Evolutionary conservation across 352 stramenopile species (phyloP).

Genomic region (Thalassiosira delicatula): DNA sequence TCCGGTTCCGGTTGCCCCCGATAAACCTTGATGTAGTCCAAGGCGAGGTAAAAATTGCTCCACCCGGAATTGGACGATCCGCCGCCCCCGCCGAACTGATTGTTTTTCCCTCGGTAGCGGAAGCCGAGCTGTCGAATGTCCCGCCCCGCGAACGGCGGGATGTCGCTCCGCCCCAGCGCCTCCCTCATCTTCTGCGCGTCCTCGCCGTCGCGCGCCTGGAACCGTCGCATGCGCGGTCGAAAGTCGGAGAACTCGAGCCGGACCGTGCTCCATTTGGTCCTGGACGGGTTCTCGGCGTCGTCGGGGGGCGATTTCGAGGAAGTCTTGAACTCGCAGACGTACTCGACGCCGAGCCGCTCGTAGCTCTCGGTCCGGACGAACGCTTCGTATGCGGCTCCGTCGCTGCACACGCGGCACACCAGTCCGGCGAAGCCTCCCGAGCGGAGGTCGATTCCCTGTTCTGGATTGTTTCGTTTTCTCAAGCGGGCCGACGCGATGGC

Average conservation of each 20-base stretch:
- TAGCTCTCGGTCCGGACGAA: conserved; percentile 77
- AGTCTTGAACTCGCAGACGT: conserved; percentile 81
- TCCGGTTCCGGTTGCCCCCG: conserved; percentile 78
- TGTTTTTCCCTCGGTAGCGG: conserved; percentile 66
- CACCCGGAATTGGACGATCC: conserved; percentile 27
- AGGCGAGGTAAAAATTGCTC: conserved; percentile 79
- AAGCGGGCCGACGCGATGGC: conserved; percentile 73
- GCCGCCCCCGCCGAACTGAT: conserved; percentile 38
- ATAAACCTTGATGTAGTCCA: conserved; percentile 84
- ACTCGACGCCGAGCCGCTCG: conserved; percentile 79
- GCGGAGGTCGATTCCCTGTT: conserved; percentile 74
- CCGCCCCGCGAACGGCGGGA: conserved; percentile 62
- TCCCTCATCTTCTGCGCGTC: conserved; percentile 32
- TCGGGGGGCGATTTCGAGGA: conserved; percentile 56
- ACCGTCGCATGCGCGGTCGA: conserved; percentile 60
- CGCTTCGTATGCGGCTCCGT: conserved; percentile 78
- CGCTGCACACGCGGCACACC: conserved; percentile 74
- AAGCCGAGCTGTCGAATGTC: conserved; percentile 82
- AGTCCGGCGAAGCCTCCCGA: conserved; percentile 77
- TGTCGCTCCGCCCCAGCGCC: conserved; percentile 43
- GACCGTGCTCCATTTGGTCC: conserved; percentile 73
- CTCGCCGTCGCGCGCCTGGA: conserved; percentile 25
- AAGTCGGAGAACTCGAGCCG: conserved; percentile 79
- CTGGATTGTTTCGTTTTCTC: conserved; percentile 70
- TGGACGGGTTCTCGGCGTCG: conserved; percentile 55